A percentile compares a stretch with the other conserved stretches of the same genome.
phyloP scores from a whole-genome alignment of 441 rosid species.

The Adansonia madagascariensis region DNA sequence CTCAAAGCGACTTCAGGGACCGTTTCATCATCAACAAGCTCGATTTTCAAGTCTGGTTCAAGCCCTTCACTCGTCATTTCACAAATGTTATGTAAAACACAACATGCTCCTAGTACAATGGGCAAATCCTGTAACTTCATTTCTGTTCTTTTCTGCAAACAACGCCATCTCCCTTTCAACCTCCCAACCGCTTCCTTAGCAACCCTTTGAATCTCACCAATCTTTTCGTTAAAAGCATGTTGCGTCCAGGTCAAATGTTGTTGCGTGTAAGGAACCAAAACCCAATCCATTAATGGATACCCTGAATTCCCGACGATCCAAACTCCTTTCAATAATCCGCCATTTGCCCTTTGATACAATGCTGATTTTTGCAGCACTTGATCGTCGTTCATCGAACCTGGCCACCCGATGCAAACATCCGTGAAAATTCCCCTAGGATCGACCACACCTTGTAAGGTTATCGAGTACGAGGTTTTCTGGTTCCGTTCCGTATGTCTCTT shows the following conservation, averaged over 20 bases:
- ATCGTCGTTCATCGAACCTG: conserved; percentile 76
- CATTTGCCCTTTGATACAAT: conserved; percentile 58
- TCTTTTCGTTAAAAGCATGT: conserved; percentile 73
- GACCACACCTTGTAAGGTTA: conserved; percentile 70
- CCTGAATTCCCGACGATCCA: conserved; percentile 70
- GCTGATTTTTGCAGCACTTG: conserved; percentile 70
- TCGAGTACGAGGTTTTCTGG: conserved; percentile 75
- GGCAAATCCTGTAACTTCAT: conserved; percentile 73
- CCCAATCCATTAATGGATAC: conserved; percentile 70
- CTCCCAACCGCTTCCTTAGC: conserved; percentile 62
- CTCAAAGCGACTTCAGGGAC: conserved; percentile 56
- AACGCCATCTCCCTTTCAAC: conserved; percentile 70
- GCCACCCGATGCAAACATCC: conserved; percentile 78
- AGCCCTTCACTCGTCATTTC: conserved; percentile 60
- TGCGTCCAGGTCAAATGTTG: conserved; percentile 75
- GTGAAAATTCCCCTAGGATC: conserved; percentile 61
- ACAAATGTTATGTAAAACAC: conserved; percentile 73
- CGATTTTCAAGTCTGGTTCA: conserved; percentile 43
- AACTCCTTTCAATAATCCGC: conserved; percentile 55
- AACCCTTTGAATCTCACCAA: conserved; percentile 62
- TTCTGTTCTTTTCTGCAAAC: conserved; percentile 70
- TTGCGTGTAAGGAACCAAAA: conserved; percentile 71
- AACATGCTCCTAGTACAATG: conserved; percentile 66
- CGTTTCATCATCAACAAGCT: conserved; percentile 68
- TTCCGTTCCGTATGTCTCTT: conserved; percentile 74